Base-by-base conservation (phyloP, 768 basidiomycete genomes). In the Termitomyces sp. region DNA sequence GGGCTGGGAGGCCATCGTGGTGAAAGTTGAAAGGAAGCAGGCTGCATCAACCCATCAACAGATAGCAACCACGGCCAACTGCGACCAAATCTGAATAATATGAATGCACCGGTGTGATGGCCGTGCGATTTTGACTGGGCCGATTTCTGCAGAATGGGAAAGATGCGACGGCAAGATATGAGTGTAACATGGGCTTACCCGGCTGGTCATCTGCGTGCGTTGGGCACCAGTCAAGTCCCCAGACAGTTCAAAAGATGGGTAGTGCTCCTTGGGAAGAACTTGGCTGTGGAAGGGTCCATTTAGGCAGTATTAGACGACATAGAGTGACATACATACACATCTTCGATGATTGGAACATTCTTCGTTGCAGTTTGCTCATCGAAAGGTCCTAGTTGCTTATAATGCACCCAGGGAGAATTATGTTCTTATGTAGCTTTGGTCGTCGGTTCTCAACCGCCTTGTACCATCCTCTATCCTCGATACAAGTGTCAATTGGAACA, bases 151-250 rank as follows among this genome's bases (percentile, higher is more conserved):
- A 28, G 28, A 28, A 28, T 28, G 28, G 28, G 28, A 28, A 28
- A 2, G 28, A 28, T 28, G 28, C 28, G 28, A 28, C 28, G 28
- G 28, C 28, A 4, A 28, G 28, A 28, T 4, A 28, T 28, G 28
- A 28, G 28, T 28, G 28, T 28, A 28, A 28, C 28, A 28, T 28
- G 28, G 28, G 28, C 28, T 28, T 28, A 28, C 4, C 4, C 28
- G 28, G 28, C 28, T n/a, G 28, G 2, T 28, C 28, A 28, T 28
- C 28, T 28, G 28, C 24, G 62, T 89, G 81, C 22, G 88, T 85
- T 3, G 97, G 96, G 71, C 94, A 95, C 96, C 96, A 98, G 65
- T 96, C 94, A 38, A 96, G 69, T 2, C 87, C 92, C 88, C 91
- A 93, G n/a, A 92, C 90, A 0, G 93, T 89, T 92, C 73, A 98